Conservation (phyloP, 768 basidiomycete genomes). For the Mycena floridula region DNA sequence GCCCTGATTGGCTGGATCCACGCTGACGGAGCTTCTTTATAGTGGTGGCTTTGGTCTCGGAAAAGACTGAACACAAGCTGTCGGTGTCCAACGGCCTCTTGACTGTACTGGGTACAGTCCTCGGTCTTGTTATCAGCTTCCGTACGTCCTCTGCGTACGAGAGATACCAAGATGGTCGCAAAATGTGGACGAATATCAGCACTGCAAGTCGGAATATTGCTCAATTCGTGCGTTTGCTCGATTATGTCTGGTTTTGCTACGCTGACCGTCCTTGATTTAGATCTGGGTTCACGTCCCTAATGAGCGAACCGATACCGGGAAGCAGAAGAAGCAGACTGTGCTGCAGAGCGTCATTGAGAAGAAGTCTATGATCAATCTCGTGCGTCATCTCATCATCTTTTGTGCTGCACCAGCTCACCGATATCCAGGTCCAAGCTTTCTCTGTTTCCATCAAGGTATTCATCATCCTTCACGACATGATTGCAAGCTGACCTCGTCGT, state of each 20-base stretch:
- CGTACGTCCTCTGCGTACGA: constrained; percentile 69
- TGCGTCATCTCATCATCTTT: constrained; percentile 20
- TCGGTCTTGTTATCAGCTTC: constrained; percentile 68
- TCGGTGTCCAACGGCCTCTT: constrained; percentile 48
- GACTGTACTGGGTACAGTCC: constrained; percentile 68
- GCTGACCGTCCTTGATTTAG: constrained; percentile 18
- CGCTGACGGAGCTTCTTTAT: background rate
- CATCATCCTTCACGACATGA: too few relatives aligned
- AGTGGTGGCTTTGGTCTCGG: constrained; percentile 57
- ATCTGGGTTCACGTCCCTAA: constrained; percentile 53
- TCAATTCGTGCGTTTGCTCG: constrained; percentile 38
- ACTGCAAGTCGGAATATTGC: constrained; percentile 53
- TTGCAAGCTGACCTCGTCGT: too few relatives aligned
- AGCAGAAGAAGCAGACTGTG: constrained; percentile 20
- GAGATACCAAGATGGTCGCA: constrained; percentile 63
- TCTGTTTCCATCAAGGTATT: constrained; percentile 60
- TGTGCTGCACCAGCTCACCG: background rate
- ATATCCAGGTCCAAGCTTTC: constrained; percentile 56
- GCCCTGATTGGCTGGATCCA: constrained; percentile 8
- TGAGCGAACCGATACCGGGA: constrained; percentile 29
- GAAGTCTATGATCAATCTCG: constrained; percentile 67
- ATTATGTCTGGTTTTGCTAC: background rate
- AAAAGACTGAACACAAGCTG: constrained; percentile 41
- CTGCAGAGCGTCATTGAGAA: constrained; percentile 62
- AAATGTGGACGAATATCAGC: constrained; percentile 61